Evolutionary conservation across 1,139 yeast species (phyloP).

Genomic region (Geotrichum europaeum): DNA sequence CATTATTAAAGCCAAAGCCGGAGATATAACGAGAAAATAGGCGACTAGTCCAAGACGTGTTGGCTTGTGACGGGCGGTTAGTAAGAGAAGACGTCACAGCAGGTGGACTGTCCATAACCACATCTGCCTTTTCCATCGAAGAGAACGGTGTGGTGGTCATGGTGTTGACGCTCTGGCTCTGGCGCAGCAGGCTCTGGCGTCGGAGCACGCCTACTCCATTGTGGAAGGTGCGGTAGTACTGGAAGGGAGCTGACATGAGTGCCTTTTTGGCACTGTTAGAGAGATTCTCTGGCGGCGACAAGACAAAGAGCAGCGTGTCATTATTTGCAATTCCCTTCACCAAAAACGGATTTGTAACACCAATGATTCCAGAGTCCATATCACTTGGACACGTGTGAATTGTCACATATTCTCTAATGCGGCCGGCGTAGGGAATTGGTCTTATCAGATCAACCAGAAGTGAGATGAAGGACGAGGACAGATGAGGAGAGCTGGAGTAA

Average conservation of each 20-base stretch:
- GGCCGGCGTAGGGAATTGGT: constrained; percentile 24
- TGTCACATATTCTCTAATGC: constrained; percentile 29
- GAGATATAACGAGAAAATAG: constrained; percentile 6
- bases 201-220: constrained; percentile 12
- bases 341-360: constrained; percentile 28
- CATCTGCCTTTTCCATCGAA: not conserved
- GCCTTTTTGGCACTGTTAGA: not conserved
- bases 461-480: constrained; percentile 28
- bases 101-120: not conserved
- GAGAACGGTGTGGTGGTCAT: not conserved
- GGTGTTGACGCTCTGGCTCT: constrained; percentile 3
- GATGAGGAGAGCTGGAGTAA: constrained; percentile 26
- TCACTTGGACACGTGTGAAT: constrained; percentile 23
- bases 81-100: not conserved
- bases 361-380: constrained; percentile 23
- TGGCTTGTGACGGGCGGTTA: not conserved
- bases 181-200: constrained; percentile 11
- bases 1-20: constrained; percentile 1
- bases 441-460: constrained; percentile 25
- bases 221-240: constrained; percentile 10
- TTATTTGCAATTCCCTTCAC: constrained; percentile 15
- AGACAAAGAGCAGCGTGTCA: constrained; percentile 10
- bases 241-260: constrained; percentile 11
- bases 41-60: constrained; percentile 9
- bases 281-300: constrained; percentile 8